Evolutionary conservation across 306 rosid genomes (phyloP).

Genomic region (Oxytropis ochrocephala): DNA sequence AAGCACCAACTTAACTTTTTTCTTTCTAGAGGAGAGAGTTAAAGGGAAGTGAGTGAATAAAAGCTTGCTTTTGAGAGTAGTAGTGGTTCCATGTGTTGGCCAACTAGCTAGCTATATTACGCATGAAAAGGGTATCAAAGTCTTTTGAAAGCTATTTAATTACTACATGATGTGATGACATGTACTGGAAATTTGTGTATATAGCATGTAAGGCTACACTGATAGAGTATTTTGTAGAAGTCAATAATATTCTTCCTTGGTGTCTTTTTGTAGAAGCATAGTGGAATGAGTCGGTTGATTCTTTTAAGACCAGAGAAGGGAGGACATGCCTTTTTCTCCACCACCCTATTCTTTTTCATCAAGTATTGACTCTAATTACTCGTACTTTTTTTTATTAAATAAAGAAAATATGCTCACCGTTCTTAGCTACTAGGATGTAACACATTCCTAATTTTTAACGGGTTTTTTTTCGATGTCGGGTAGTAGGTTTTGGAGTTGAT

Average conservation of each 20-base stretch:
- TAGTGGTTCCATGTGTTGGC: constrained; percentile 68
- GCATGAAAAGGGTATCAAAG: constrained; percentile 39
- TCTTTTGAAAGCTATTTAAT: constrained; percentile 20
- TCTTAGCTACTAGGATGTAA: too few species aligned
- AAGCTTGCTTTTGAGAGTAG: constrained; percentile 39
- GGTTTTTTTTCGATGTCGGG: too few species aligned
- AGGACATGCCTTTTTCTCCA: not conserved
- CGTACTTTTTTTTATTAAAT: too few species aligned
- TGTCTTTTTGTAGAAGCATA: constrained; percentile 34
- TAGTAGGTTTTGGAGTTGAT: too few species aligned
- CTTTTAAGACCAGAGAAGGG: constrained; percentile 20
- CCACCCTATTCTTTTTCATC: not conserved
- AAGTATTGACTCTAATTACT: not conserved
- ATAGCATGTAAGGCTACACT: constrained; percentile 24
- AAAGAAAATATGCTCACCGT: too few species aligned
- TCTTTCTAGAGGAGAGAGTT: constrained; percentile 47
- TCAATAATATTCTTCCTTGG: constrained; percentile 45
- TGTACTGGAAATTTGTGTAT: constrained; percentile 23
- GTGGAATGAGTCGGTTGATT: constrained; percentile 39
- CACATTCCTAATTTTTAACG: too few species aligned
- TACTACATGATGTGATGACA: constrained; percentile 15
- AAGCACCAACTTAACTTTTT: constrained; percentile 44
- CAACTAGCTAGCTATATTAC: constrained; percentile 45
- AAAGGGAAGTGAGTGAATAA: constrained; percentile 46
- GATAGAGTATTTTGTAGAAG: constrained; percentile 23